Conservation (phyloP, 495 filamentous ascomycete species). For the Aspergillus heteromorphus region DNA sequence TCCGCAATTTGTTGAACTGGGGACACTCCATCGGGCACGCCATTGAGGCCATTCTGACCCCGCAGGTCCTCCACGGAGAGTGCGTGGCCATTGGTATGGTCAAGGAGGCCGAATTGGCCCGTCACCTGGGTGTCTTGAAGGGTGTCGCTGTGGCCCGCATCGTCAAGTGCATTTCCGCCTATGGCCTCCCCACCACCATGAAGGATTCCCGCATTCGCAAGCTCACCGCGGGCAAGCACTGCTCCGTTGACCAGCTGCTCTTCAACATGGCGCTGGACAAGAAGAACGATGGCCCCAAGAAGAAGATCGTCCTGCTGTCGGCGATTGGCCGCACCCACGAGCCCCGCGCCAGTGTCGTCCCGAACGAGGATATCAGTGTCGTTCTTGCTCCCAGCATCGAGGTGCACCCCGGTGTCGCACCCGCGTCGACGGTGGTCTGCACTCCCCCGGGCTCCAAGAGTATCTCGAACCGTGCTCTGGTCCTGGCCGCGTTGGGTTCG, state of each 20-base stretch:
- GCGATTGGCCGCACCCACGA: slow-evolving; percentile 86
- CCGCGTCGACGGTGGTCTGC: slow-evolving; percentile 62
- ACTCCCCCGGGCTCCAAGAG: slow-evolving; percentile 95
- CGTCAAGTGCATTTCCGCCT: slow-evolving; percentile 87
- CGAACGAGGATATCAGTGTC: slow-evolving; percentile 78
- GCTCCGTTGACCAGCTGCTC: slow-evolving; percentile 83
- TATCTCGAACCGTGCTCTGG: slow-evolving; percentile 90
- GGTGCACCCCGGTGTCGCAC: slow-evolving; percentile 63
- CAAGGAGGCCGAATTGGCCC: slow-evolving; percentile 88
- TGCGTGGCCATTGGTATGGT: slow-evolving; percentile 97
- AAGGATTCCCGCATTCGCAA: slow-evolving; percentile 79
- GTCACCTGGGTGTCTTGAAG: slow-evolving; percentile 82
- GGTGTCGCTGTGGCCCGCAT: slow-evolving; percentile 84
- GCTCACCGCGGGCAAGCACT: slow-evolving; percentile 80
- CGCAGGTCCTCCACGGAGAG: slow-evolving; percentile 92
- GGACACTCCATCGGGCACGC: slow-evolving; percentile 98
- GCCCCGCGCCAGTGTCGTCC: slow-evolving; percentile 77
- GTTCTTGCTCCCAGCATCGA: slow-evolving; percentile 76
- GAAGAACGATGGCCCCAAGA: slow-evolving; percentile 94
- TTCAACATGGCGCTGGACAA: slow-evolving; percentile 96
- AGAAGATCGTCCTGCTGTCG: slow-evolving; percentile 93
- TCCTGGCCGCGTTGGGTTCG: slow-evolving; percentile 84
- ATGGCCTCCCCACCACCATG: slow-evolving; percentile 82
- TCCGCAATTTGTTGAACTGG: slow-evolving; percentile 94
- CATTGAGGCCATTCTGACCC: slow-evolving; percentile 90